Evolutionary conservation across 2,329 filamentous ascomycete genomes (phyloP), one percentile per base, ranked within the genome.

Genomic region (Biscogniauxia mediterranea): DNA sequence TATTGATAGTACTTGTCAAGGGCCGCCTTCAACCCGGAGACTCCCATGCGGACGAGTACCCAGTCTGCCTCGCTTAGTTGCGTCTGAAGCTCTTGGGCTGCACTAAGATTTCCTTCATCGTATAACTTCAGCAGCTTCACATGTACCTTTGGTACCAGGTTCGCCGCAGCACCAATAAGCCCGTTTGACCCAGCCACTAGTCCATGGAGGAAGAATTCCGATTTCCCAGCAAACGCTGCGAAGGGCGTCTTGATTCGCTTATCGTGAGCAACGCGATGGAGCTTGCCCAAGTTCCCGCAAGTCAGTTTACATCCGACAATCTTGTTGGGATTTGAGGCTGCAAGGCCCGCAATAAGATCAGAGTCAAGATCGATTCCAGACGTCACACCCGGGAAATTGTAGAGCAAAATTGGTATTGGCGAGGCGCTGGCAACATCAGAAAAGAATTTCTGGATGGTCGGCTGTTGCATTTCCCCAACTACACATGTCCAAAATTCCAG

Each of bases 331-430:
- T 70, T 64, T 53, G 79, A 69, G 5, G 82, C 73, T 32, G 28
- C 28, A 50, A 85, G 71, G 56, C 77, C 76, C 52, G 81, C 72
- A 64, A 91, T 86, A 68, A 85, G 82, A 64, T 90, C 87, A 0
- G 86, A 89, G 70, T 86, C 85, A 52, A 91, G 79, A 68, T 91
- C 89, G 9, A 91, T 78, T 4, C 89, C 89, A 13, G 86, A 83
- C 23, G 83, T 86, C 3, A 89, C 87, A 5, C 80, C 86, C 1
- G 89, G 89, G 78, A 88, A 91, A 75, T 91, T 91, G 79, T 91
- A 91, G 61, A 92, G 86, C 50, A 91, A 75, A 23, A 91, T 78
- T 0, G 89, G 88, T 1, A 91, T 71, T 0, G 84, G 81, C 19
- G 82, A 85, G 1, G 80, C 81, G 55, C 82, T 79, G 1, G 89